Evolutionary conservation across 768 basidiomycete species (phyloP).

Genomic region (Neoboletus brunneissimus): DNA sequence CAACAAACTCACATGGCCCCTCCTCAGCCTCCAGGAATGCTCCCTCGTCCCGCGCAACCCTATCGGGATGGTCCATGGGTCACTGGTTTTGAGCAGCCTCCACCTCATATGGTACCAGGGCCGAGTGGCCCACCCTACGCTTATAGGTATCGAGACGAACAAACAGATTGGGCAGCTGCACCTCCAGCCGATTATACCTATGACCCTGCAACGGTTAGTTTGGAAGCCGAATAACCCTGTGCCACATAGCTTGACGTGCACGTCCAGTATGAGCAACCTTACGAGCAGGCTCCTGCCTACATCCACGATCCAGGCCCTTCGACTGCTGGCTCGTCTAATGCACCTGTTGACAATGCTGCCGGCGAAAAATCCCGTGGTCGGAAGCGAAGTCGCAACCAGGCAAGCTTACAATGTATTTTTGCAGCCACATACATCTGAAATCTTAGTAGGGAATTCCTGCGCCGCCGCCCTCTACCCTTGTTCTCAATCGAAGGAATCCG

Average conservation of each 20-base stretch:
- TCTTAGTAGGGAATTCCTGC: constrained; percentile 54
- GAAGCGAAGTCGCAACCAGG: constrained; percentile 64
- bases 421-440: constrained; percentile 1
- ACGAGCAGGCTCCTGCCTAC: constrained; percentile 55
- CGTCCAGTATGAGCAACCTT: constrained; percentile 51
- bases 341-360: constrained; percentile 21
- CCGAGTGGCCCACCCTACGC: constrained; percentile 47
- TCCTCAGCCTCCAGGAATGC: constrained; percentile 44
- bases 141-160: constrained; percentile 65
- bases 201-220: constrained; percentile 47
- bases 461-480: constrained; percentile 62
- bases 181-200: constrained; percentile 51
- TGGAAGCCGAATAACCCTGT: background rate
- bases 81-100: constrained; percentile 48
- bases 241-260: constrained; percentile 6
- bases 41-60: constrained; percentile 42
- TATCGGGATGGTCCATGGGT: constrained; percentile 59
- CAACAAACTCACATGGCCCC: constrained; percentile 60
- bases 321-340: constrained; percentile 40
- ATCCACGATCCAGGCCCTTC: constrained; percentile 52
- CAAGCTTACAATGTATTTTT: constrained; percentile 18
- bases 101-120: constrained; percentile 46
- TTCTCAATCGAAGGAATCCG: constrained; percentile 61
- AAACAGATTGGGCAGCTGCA: constrained; percentile 42
- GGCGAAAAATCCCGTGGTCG: constrained; percentile 59